Percentiles rank a stretch among this genome's conserved stretches.
Evolutionary conservation across 1,284 basidiomycete species (phyloP).

Genomic region (Sporisorium sorghi): DNA sequence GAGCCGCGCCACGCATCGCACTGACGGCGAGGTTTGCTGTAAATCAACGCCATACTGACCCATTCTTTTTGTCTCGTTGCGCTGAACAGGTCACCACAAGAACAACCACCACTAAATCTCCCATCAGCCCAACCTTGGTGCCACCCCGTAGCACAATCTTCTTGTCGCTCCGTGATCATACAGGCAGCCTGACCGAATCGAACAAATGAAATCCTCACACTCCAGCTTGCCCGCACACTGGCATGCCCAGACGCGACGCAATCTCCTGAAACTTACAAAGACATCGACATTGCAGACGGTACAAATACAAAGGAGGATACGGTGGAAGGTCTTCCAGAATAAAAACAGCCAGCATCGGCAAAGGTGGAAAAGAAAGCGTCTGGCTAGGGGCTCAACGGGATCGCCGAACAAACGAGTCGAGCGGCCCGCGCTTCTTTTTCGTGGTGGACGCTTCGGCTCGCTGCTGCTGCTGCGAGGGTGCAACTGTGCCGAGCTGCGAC

Average conservation of each 20-base stretch:
- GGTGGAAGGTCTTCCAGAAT: too few relatives aligned
- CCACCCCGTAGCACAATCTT: background rate
- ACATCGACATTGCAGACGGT: background rate
- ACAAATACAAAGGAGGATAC: conserved; percentile 1
- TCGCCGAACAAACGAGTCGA: conserved; percentile 43
- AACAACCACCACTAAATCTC: conserved; percentile 57
- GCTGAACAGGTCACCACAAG: conserved; percentile 53
- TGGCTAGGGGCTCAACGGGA: background rate
- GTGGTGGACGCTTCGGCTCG: background rate
- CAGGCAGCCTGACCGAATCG: background rate
- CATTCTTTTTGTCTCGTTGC: background rate
- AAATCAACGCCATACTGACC: conserved; percentile 7
- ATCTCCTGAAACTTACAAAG: background rate
- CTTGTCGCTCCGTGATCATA: background rate
- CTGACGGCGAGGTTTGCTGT: too few relatives aligned
- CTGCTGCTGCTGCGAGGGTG: background rate
- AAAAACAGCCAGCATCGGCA: background rate
- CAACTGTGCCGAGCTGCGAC: background rate
- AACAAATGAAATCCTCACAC: background rate
- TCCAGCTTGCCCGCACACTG: too few relatives aligned
- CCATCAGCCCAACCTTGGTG: background rate
- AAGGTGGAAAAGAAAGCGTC: background rate
- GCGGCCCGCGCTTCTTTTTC: conserved; percentile 34
- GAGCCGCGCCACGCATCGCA: too few relatives aligned
- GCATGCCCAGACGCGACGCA: background rate